These are phyloP conservation scores for Lasiodiplodia sp. DNA, from an alignment of 2,329 filamentous ascomycete genomes.

Conservation along the genomic window DNA sequence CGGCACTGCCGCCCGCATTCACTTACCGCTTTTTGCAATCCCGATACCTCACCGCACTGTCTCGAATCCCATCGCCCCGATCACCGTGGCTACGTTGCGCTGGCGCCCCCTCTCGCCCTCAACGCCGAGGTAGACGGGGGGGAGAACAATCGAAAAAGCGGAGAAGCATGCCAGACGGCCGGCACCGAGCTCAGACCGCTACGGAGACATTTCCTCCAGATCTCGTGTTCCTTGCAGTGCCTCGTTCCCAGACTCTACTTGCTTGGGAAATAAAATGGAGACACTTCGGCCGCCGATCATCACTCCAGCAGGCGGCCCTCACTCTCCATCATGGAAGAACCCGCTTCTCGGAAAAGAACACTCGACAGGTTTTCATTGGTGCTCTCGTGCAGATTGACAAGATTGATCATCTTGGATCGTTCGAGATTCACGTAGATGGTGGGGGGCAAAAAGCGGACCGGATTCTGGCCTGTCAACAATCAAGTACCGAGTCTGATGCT, in stretches of 20 bases:
- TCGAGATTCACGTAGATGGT: constrained; percentile 24
- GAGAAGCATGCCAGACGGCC: constrained; percentile 6
- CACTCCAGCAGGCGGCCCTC: neutral
- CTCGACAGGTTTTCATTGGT: constrained; percentile 6
- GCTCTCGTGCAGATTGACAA: constrained; percentile 9
- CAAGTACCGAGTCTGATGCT: neutral
- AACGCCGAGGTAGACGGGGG: neutral
- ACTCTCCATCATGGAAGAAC: neutral
- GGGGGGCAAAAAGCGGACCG: neutral
- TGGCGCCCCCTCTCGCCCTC: neutral
- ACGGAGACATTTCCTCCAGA: constrained; percentile 5
- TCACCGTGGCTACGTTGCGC: neutral
- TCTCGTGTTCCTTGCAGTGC: constrained; percentile 7
- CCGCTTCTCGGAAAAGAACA: constrained; percentile 7
- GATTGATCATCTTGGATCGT: constrained; percentile 22
- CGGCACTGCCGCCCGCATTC: constrained; percentile 12
- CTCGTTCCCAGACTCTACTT: neutral
- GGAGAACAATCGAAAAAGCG: constrained; percentile 1
- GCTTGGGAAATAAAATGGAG: constrained; percentile 14
- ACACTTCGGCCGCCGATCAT: constrained; percentile 13
- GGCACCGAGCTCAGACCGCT: constrained; percentile 7
- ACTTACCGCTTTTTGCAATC: constrained; percentile 7
- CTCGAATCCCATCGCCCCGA: neutral
- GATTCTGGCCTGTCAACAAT: neutral
- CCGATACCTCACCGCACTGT: neutral